These are phyloP conservation scores for Syzygium malaccense DNA, from an alignment of 441 rosid genomes.

Conservation along the genomic window DNA sequence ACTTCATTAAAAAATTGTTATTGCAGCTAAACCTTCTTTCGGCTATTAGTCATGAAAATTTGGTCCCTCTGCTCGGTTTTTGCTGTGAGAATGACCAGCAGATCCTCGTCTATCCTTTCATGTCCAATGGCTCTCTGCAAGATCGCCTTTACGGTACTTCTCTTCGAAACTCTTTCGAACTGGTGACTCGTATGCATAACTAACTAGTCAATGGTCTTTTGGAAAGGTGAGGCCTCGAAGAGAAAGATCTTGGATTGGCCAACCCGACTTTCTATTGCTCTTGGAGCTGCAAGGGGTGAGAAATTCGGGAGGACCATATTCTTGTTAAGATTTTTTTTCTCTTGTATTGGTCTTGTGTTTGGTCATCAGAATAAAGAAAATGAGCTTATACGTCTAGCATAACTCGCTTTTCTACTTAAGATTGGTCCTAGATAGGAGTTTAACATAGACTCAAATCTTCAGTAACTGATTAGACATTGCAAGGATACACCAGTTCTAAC, in stretches of 20 bases:
- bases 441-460: background rate
- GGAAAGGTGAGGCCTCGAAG: conserved; percentile 60
- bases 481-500: background rate
- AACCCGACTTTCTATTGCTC: conserved; percentile 69
- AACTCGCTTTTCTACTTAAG: background rate
- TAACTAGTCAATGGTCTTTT: background rate
- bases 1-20: background rate
- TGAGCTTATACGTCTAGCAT: background rate
- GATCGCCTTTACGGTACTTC: conserved; percentile 68
- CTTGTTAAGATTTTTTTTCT: background rate
- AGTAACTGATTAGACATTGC: background rate
- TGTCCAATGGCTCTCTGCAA: conserved; percentile 80
- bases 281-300: conserved; percentile 74
- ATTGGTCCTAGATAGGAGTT: background rate
- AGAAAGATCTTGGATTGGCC: conserved; percentile 73
- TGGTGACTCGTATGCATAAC: background rate
- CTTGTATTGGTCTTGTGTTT: background rate
- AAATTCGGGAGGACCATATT: background rate
- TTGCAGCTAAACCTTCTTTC: conserved; percentile 65
- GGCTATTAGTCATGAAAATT: conserved; percentile 51
- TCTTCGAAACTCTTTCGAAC: background rate
- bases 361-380: background rate
- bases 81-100: conserved; percentile 69
- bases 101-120: conserved; percentile 67
- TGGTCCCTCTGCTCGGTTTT: conserved; percentile 72